Percentiles rank a stretch among this genome's conserved stretches.
Evolutionary conservation across 2,329 filamentous ascomycete genomes (phyloP).

Genomic region (Pseudogymnoascus pannorum): DNA sequence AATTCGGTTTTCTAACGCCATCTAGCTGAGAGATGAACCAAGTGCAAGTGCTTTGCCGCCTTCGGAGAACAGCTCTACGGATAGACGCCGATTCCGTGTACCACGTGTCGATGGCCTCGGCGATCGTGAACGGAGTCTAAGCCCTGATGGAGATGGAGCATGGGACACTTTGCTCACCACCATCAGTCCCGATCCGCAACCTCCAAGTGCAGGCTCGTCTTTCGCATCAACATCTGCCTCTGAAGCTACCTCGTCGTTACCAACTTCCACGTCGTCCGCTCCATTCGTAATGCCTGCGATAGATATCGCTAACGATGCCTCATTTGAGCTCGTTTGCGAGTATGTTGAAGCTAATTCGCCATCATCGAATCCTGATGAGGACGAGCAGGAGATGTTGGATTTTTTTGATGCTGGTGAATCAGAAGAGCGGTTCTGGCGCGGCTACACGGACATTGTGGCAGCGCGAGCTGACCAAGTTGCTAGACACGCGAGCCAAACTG

Average conservation of each 20-base stretch:
- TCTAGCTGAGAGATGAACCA: not conserved
- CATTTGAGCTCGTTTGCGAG: slow-evolving; percentile 7
- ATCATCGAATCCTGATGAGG: slow-evolving; percentile 25
- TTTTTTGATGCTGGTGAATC: slow-evolving; percentile 19
- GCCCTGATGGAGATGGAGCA: slow-evolving; percentile 53
- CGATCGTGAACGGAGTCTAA: slow-evolving; percentile 77
- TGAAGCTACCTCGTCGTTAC: slow-evolving; percentile 19
- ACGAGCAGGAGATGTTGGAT: slow-evolving; percentile 29
- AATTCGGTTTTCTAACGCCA: not conserved
- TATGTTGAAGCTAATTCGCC: slow-evolving; percentile 21
- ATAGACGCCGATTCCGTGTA: slow-evolving; percentile 12
- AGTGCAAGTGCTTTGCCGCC: not conserved
- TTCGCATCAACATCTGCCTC: slow-evolving; percentile 43
- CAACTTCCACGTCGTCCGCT: not conserved
- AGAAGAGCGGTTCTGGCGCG: slow-evolving; percentile 18
- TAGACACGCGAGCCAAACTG: slow-evolving; percentile 27
- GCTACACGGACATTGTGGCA: slow-evolving; percentile 23
- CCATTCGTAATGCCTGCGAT: not conserved
- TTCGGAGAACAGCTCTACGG: not conserved
- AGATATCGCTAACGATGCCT: not conserved
- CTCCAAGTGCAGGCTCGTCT: slow-evolving; percentile 74
- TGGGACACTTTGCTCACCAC: slow-evolving; percentile 81
- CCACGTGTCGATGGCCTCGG: slow-evolving; percentile 62
- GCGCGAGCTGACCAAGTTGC: slow-evolving; percentile 28
- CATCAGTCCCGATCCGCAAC: slow-evolving; percentile 71